Percentiles rank a stretch among this genome's conserved stretches.
Evolutionary conservation across 2,329 filamentous ascomycete genomes (phyloP).

Genomic region (Trichoderma sp.): DNA sequence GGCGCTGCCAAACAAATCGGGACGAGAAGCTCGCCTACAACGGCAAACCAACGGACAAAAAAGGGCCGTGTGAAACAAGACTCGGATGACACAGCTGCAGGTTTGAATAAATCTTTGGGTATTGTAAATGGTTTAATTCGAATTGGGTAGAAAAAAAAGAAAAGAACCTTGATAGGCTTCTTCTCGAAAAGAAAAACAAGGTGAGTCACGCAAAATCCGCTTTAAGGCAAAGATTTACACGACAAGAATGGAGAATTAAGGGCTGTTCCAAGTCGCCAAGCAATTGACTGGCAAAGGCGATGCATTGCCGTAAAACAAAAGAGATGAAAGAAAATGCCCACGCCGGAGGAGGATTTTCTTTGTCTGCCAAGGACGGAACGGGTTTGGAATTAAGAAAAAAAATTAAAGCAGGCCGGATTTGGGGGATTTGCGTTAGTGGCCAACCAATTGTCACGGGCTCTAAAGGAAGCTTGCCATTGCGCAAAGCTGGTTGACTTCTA

Average conservation of each 20-base stretch:
- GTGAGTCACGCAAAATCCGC: conserved; percentile 18
- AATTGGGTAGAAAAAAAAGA: not conserved
- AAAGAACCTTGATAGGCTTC: not conserved
- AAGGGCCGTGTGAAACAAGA: conserved; percentile 1
- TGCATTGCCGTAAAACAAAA: not conserved
- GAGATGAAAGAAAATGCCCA: too few species aligned
- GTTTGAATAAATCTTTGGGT: not conserved
- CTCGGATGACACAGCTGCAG: not conserved
- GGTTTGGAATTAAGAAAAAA: not conserved
- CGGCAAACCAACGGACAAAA: conserved; percentile 5
- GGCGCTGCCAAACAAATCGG: not conserved
- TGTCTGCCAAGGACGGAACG: not conserved
- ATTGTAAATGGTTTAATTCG: not conserved
- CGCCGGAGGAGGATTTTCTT: not conserved
- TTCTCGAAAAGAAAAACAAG: not conserved
- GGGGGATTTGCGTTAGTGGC: conserved; percentile 4
- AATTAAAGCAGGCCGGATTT: not conserved
- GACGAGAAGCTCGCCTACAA: not conserved
- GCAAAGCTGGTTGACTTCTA: not conserved
- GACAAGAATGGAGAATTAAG: not conserved
- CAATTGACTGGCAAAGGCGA: conserved; percentile 10
- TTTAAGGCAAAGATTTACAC: conserved; percentile 18
- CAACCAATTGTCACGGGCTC: conserved; percentile 29
- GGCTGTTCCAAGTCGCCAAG: not conserved
- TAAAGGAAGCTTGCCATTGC: conserved; percentile 23